Base-by-base conservation (phyloP, 768 basidiomycete species). In the Naganishia kalamii region DNA sequence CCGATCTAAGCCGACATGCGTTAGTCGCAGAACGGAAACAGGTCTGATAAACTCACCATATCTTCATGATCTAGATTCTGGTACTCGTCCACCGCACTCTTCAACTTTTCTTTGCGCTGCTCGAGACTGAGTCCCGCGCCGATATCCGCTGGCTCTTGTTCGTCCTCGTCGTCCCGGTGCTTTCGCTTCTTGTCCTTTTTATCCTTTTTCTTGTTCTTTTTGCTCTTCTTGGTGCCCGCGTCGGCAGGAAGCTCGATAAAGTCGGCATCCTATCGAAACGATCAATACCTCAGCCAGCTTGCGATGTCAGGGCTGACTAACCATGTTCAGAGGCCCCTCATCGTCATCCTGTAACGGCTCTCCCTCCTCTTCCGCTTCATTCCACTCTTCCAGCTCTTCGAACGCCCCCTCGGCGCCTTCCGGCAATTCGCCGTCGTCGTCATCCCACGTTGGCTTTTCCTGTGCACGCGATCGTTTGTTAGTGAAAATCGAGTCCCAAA, bases 11-110 rank as follows among this genome's bases (percentile, higher is more conserved):
- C 17, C 54, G 65, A 19, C 62, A 4, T 2, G 21, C 43, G 35
- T 60, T 50, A 5, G 15, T 60, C 15, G 46, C 57, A 35, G 62
- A 33, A 63, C 32, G 57, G 46, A 27, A 33, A 48, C 41, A 2
- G 44, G 15, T 1, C 2, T 3, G 48, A 41, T 23, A 66, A 81
- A 87, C 72, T 66, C 19, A 92, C 93, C 81, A 97, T 84, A 72
- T 94, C 93, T 77, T 97, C 97, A 80, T 97, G 94, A 67, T 97
- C 94, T 19, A 98, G 82, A 37, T 83, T 86, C 75, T 92, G 88
- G 44, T 98, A 81, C 76, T 92, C 89, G 67, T 92, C 88, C 88
- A 97, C 88, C 72, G 93, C 90, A 72, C 90, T 82, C 61, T 93
- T 85, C 65, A 92, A 77, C 71, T 87, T 87, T 57, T 83, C 81